Percentiles rank a stretch among this genome's conserved stretches.
Conservation (phyloP, 768 basidiomycete genomes). For the Leccinum obscurum region DNA sequence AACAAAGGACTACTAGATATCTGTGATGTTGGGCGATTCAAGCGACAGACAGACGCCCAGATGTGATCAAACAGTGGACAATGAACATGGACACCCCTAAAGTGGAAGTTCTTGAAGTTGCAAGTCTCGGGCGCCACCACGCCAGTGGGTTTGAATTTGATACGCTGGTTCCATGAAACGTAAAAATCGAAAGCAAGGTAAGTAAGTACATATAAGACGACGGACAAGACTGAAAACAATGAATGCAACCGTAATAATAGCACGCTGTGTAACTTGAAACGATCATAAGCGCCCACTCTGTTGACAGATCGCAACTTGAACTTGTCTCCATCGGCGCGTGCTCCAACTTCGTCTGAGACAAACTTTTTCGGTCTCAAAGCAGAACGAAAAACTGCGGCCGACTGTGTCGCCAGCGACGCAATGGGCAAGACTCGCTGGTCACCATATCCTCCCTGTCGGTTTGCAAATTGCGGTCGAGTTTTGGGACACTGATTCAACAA, state of each 20-base stretch:
- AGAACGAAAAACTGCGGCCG: conserved; percentile 40
- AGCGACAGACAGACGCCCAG: background rate
- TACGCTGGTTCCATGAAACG: too few relatives aligned
- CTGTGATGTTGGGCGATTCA: background rate
- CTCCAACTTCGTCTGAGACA: conserved; percentile 40
- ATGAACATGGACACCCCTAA: too few relatives aligned
- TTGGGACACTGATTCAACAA: conserved; percentile 67
- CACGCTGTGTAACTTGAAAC: background rate
- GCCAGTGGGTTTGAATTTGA: too few relatives aligned
- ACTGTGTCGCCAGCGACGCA: conserved; percentile 44
- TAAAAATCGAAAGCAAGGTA: background rate
- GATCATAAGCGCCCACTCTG: conserved; percentile 18
- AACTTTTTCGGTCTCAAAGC: conserved; percentile 66
- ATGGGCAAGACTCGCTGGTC: conserved; percentile 57
- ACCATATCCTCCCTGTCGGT: conserved; percentile 76
- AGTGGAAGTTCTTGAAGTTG: too few relatives aligned
- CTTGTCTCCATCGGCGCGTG: conserved; percentile 23
- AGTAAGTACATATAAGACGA: background rate
- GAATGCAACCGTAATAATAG: background rate
- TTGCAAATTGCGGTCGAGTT: conserved; percentile 72
- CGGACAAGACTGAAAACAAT: background rate
- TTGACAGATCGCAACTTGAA: conserved; percentile 23
- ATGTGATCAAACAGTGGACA: too few relatives aligned
- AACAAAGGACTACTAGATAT: background rate
- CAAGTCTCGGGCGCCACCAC: too few relatives aligned